Percentiles rank a stretch among this genome's conserved stretches.
These are phyloP conservation scores for Crassisporium funariophilum DNA, from an alignment of 768 basidiomycete species.

Conservation along the genomic window DNA sequence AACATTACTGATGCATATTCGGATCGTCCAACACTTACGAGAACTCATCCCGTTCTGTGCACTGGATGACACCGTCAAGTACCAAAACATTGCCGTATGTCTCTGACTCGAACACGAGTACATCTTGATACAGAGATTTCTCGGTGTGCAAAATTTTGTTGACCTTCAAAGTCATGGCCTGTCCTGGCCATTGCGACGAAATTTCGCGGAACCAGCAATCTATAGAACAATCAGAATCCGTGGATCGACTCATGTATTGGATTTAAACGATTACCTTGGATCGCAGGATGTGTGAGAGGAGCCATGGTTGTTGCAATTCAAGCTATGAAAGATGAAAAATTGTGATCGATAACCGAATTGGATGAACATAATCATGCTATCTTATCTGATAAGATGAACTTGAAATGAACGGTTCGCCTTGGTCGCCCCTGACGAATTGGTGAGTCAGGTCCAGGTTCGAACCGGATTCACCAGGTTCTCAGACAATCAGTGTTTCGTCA, in stretches of 20 bases:
- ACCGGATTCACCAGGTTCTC: no score
- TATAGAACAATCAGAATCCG: constrained; percentile 11
- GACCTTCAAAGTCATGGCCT: constrained; percentile 97
- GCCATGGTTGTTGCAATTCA: constrained; percentile 41
- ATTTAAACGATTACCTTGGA: constrained; percentile 41
- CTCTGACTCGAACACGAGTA: constrained; percentile 95
- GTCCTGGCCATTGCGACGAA: constrained; percentile 94
- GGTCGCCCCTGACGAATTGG: no score
- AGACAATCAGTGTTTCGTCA: no score
- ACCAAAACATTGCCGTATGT: constrained; percentile 97
- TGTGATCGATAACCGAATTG: constrained; percentile 18
- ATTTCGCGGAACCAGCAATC: constrained; percentile 98
- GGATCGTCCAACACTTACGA: constrained; percentile 60
- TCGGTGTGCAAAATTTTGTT: constrained; percentile 94
- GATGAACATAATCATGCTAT: no score
- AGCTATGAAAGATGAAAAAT: constrained; percentile 14
- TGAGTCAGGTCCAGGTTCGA: no score
- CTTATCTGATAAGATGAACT: constrained; percentile 13
- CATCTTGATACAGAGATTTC: constrained; percentile 93
- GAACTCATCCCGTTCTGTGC: constrained; percentile 98
- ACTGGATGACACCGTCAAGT: constrained; percentile 94
- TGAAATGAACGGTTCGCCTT: no score
- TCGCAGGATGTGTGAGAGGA: constrained; percentile 57
- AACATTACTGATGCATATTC: constrained; percentile 1
- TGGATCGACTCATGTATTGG: not conserved